These are phyloP conservation scores for Monilinia fructicola DNA, from an alignment of 2,329 filamentous ascomycete species.

Conservation along the genomic window DNA sequence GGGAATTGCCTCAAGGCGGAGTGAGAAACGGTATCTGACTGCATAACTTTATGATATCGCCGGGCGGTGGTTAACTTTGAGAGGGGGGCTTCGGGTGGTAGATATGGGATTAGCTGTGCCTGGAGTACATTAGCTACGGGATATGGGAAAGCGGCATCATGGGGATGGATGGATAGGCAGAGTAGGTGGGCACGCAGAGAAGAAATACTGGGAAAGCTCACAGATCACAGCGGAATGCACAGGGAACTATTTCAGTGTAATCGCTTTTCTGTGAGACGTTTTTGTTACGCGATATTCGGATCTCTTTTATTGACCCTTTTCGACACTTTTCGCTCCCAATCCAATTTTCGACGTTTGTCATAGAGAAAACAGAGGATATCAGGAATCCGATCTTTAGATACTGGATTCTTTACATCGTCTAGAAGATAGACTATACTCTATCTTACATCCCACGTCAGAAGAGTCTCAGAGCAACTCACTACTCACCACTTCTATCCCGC, in stretches of 20 bases:
- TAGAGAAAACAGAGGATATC: background rate
- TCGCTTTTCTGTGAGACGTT: background rate
- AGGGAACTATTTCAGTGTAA: too few relatives aligned
- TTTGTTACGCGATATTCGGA: background rate
- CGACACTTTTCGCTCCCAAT: background rate
- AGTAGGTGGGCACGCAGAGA: background rate
- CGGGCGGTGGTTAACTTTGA: too few relatives aligned
- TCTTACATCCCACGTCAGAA: background rate
- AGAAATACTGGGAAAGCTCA: background rate
- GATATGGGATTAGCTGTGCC: background rate
- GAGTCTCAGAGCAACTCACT: background rate
- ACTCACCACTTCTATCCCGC: too few relatives aligned
- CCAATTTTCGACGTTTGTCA: background rate
- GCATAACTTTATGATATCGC: too few relatives aligned
- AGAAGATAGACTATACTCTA: background rate
- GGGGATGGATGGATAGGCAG: too few relatives aligned
- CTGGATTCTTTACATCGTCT: background rate
- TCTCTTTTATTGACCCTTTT: background rate
- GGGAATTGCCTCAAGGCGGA: conserved; percentile 27
- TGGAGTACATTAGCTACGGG: background rate
- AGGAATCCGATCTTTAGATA: background rate
- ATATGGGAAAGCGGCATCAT: background rate
- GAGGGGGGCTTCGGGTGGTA: background rate
- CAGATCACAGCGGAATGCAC: background rate
- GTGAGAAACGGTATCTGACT: conserved; percentile 23